Evolutionary conservation across 164 flowering plant genomes (phyloP).

Genomic region (Hamamelis virginiana): DNA sequence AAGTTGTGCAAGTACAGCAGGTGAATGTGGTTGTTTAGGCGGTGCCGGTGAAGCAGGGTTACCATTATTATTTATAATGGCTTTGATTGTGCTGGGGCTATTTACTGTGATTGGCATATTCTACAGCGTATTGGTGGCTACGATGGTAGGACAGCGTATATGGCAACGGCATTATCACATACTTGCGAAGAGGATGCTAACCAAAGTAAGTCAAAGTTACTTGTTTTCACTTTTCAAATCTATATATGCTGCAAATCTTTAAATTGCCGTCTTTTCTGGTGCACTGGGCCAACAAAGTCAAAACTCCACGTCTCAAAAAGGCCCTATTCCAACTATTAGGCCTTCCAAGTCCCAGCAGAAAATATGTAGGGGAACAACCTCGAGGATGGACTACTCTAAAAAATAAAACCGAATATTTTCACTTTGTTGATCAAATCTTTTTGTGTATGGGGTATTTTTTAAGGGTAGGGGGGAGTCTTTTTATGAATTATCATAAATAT

Average conservation of each 20-base stretch:
- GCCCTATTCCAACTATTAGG: not conserved
- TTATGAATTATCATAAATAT: too few relatives aligned
- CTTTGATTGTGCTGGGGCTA: slow-evolving; percentile 76
- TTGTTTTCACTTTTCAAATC: not conserved
- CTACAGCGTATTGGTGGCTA: slow-evolving; percentile 94
- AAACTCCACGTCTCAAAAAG: not conserved
- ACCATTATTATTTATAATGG: slow-evolving; percentile 80
- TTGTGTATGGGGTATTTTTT: too few relatives aligned
- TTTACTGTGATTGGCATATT: slow-evolving; percentile 96
- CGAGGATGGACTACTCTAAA: too few relatives aligned
- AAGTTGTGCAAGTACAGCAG: slow-evolving; percentile 76
- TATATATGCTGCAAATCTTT: not conserved
- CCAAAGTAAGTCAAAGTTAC: slow-evolving; percentile 62
- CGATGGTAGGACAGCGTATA: slow-evolving; percentile 98
- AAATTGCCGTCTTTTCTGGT: not conserved
- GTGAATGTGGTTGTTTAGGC: slow-evolving; percentile 95
- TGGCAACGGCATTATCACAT: slow-evolving; percentile 99
- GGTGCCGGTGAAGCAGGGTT: slow-evolving; percentile 99
- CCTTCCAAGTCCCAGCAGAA: not conserved
- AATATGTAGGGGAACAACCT: not conserved
- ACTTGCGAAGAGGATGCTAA: slow-evolving; percentile 96
- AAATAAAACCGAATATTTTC: too few relatives aligned
- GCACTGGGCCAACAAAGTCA: not conserved
- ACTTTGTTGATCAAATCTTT: too few relatives aligned
- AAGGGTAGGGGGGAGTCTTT: too few relatives aligned